A percentile compares a stretch with the other conserved stretches of the same genome.
Conservation (phyloP, 257 asterid species). For the Solanum habrochaites region DNA sequence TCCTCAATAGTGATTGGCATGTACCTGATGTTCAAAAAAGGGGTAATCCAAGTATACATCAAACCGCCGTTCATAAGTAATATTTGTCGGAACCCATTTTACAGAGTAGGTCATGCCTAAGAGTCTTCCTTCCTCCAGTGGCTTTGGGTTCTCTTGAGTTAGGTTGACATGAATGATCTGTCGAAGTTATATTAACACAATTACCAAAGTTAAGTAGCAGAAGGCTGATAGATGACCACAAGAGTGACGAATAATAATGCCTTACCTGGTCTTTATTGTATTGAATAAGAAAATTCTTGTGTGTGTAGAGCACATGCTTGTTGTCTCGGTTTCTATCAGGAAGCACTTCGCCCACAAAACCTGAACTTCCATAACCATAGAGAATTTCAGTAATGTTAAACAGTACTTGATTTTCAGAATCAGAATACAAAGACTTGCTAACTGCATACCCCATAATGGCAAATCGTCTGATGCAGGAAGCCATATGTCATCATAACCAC, state of each 20-base stretch:
- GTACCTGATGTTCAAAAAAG: constrained; percentile 78
- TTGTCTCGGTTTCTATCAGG: constrained; percentile 41
- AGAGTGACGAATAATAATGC: neutral
- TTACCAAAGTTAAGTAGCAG: neutral
- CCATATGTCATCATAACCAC: constrained; percentile 1
- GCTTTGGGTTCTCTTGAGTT: constrained; percentile 52
- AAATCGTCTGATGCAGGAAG: constrained; percentile 45
- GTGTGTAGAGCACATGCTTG: constrained; percentile 51
- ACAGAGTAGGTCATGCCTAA: constrained; percentile 74
- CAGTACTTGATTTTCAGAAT: neutral
- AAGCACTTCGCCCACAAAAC: constrained; percentile 61
- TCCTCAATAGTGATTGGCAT: neutral
- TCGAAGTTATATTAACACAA: neutral
- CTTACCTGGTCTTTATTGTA: constrained; percentile 62
- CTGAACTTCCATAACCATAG: constrained; percentile 9
- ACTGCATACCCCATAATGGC: constrained; percentile 71
- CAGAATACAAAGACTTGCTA: neutral
- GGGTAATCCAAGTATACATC: constrained; percentile 80
- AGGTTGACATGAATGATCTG: constrained; percentile 69
- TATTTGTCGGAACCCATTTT: constrained; percentile 54
- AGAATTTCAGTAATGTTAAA: neutral
- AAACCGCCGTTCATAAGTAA: constrained; percentile 54
- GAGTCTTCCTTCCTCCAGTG: constrained; percentile 49
- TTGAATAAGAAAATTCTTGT: constrained; percentile 47
- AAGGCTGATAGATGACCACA: neutral